Base-by-base conservation (phyloP, 2,329 filamentous ascomycete genomes). In the Pseudocercospora fijiensis region DNA sequence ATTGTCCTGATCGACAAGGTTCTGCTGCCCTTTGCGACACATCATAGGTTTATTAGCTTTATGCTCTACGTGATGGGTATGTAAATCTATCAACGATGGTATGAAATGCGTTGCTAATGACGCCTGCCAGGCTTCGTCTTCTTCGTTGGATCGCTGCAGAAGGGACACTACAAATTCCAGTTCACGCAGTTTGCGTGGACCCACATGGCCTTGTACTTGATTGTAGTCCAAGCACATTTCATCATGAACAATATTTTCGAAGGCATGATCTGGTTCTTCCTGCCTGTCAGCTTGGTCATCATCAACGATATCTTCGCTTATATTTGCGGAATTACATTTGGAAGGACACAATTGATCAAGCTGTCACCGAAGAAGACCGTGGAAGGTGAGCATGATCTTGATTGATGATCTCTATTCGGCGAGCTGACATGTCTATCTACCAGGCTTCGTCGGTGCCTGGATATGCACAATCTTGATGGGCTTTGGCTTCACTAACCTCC, bases 161-260 rank as follows among this genome's bases (percentile, higher is more conserved):
- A 96, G 70, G 93, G 94, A 47, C 91, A 98, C 79, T 97, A 98
- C 83, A 91, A 90, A 77, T 98, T 99, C 81, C 95, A 99, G 79
- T 99, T 99, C 80, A 96, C 93, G 67, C 95, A 99, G 79, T 99
- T 98, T 74, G 95, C 93, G 60, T 99, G 95, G 95, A 98, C 95
- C 13, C 95, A 99, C 78, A 98, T 99, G 93, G 95, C 96, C 4
- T 86, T 99, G 20, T 98, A 96, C 82, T 84, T 99, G 73, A 97
- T 99, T 73, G 94, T 98, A 43, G 93, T 96, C 5, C 93, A 99
- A 79, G 93, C 95, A 13, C 95, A 99, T 78, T 99, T 99, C 78
- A 92, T 98, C 81, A 98, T 99, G 91, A 99, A 99, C 85, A 99
- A 99, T 79, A 90, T 99, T 69, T 96, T 99, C 72, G 95, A 99